Evolutionary conservation across 2,329 filamentous ascomycete species (phyloP), one percentile per base, ranked within the genome.

Genomic region (Fusarium verrucosum): DNA sequence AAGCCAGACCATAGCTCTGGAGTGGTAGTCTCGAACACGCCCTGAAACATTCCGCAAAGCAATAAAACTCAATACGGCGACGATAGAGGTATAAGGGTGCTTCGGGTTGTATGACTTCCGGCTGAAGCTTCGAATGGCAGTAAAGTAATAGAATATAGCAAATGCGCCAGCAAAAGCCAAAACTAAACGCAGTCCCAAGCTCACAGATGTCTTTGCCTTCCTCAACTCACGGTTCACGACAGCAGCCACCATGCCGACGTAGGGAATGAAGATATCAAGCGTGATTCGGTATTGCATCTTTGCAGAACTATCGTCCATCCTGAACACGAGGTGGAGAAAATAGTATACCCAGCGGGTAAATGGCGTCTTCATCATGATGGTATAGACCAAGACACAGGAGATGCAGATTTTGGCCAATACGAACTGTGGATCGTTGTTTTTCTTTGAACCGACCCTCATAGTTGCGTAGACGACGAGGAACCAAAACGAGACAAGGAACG

Each of bases 401-500:
- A 81, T 45, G 1, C 77, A 35, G 3, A 86, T 77, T 63, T 87
- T 88, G 19, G 70, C 66, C 7, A 83, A 19, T 2, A 87, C 66
- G 23, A 79, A 78, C 4, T 68, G 63, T 2, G 77, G 62, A 35
- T 77, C 77, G n/a, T 74, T 66, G 58, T 87, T 87, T 25, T 68
- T 66, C 10, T 72, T 73, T 22, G n/a, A 5, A 1, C 76, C 76
- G 19, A 81, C 66, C 13, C 77, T 73, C 50, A 89, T 74, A 5
- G 84, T 87, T 25, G 76, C 59, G 68, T 81, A 89, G 13, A 85
- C 74, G 23, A 87, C 74, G 3, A 87, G 62, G 66, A 87, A 89
- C 85, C 87, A 90, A 70, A 89, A 87, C 32, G 81, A 87, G 26
- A 83, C 78, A 2, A 88, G 75, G 1, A 85, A 81, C 0, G 85